A percentile compares a stretch with the other conserved stretches of the same genome.
phyloP scores from a whole-genome alignment of 2,329 filamentous ascomycete genomes.

The Xylariaceae sp. region DNA sequence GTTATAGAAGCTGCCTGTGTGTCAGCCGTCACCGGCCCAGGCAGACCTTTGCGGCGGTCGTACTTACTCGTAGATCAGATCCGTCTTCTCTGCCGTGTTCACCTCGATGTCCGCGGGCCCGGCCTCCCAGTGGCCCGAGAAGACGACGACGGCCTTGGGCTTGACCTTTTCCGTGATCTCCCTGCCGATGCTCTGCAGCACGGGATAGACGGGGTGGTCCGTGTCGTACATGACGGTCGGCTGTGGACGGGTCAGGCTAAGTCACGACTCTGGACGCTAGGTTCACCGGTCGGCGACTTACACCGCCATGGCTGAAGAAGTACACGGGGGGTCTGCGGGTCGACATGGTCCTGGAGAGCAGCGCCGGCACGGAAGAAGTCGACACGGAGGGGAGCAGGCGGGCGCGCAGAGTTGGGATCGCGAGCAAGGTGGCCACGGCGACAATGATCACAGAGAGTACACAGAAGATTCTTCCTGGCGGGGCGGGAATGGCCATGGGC shows the following conservation, averaged over 20 bases:
- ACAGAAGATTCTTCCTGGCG: too few species aligned
- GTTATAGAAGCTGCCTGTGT: slow-evolving; percentile 51
- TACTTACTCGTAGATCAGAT: slow-evolving; percentile 60
- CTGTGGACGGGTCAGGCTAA: too few species aligned
- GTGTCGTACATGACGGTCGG: slow-evolving; percentile 63
- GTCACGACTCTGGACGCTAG: slow-evolving; percentile 5
- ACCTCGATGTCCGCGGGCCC: slow-evolving; percentile 49
- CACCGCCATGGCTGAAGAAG: slow-evolving; percentile 44
- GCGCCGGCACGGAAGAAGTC: too few species aligned
- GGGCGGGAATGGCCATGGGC: too few species aligned
- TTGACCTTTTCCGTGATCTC: slow-evolving; percentile 65
- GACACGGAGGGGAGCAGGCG: too few species aligned
- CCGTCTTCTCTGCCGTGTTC: slow-evolving; percentile 56
- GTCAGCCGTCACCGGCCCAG: slow-evolving; percentile 9
- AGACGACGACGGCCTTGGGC: slow-evolving; percentile 65
- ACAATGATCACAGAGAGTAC: neutral
- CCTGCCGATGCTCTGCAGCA: slow-evolving; percentile 56
- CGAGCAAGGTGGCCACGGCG: neutral
- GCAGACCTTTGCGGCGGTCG: neutral
- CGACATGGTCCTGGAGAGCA: slow-evolving; percentile 17
- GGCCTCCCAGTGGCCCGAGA: slow-evolving; percentile 73
- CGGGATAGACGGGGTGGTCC: slow-evolving; percentile 57
- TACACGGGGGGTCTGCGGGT: slow-evolving; percentile 34
- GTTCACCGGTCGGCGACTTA: slow-evolving; percentile 21
- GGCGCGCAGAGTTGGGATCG: neutral